Evolutionary conservation across 1,284 basidiomycete species (phyloP).

Genomic region (Puccinia brachypodii): DNA sequence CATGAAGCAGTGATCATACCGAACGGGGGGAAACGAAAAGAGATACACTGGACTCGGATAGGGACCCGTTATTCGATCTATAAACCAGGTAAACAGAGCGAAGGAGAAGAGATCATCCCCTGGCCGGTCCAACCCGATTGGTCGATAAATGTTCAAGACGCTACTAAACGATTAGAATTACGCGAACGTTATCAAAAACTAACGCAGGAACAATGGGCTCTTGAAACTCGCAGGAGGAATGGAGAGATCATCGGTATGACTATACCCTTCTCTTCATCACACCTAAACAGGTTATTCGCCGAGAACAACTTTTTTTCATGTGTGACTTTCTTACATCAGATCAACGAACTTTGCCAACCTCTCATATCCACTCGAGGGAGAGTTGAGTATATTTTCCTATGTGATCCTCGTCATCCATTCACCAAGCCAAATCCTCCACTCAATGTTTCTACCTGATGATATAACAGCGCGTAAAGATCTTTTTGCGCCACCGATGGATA

Average conservation of each 20-base stretch:
- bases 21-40: conserved; percentile 25
- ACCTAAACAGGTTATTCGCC: neutral
- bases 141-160: conserved; percentile 27
- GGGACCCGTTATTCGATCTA: conserved; percentile 38
- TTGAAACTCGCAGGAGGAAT: conserved; percentile 28
- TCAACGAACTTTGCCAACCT: neutral
- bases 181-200: neutral
- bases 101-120: conserved; percentile 40
- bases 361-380: conserved; percentile 39
- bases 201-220: conserved; percentile 36
- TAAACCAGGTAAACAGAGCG: conserved; percentile 9
- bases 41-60: conserved; percentile 44
- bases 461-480: conserved; percentile 43
- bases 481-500: conserved; percentile 28
- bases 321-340: neutral
- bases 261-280: neutral
- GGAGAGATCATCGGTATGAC: conserved; percentile 28
- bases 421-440: neutral
- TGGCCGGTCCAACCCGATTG: conserved; percentile 35
- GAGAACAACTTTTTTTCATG: neutral
- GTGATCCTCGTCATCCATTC: neutral
- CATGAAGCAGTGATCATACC: conserved; percentile 41
- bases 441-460: neutral
- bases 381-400: conserved; percentile 12
- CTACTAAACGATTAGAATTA: conserved; percentile 18